phyloP scores from a whole-genome alignment of 225 moss, liverwort and hornwort genomes.

The Straminergon stramineum region DNA sequence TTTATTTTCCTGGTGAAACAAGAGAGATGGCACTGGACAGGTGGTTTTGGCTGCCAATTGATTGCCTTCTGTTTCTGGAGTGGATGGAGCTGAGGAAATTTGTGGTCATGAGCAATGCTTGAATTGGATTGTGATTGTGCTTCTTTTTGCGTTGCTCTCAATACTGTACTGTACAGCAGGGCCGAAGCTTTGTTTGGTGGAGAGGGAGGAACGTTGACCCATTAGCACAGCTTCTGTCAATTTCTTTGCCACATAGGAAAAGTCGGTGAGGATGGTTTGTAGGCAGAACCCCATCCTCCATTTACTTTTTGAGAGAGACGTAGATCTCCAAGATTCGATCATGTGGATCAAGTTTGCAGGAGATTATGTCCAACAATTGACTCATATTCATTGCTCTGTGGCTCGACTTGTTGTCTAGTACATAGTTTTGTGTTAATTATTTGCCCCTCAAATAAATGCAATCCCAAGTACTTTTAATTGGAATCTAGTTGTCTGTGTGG shows the following conservation, averaged over 20 bases:
- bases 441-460: not conserved
- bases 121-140: not conserved
- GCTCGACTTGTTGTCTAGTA: not conserved
- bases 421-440: not conserved
- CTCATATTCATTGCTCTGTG: not conserved
- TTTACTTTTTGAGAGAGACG: not conserved
- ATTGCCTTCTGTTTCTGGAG: not conserved
- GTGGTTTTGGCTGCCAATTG: slow-evolving; percentile 7
- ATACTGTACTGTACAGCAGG: not conserved
- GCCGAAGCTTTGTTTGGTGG: not conserved
- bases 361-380: not conserved
- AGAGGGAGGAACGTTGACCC: no score
- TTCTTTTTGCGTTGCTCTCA: not conserved
- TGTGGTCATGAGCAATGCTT: not conserved
- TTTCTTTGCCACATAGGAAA: not conserved
- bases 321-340: not conserved
- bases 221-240: not conserved
- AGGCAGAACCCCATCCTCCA: not conserved
- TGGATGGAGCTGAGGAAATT: not conserved
- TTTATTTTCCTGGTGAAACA: not conserved
- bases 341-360: not conserved
- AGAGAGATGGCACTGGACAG: not conserved
- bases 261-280: not conserved
- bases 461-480: not conserved
- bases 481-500: not conserved